Base-by-base conservation (phyloP, 768 basidiomycete genomes). In the Rhodotorula toruloides region DNA sequence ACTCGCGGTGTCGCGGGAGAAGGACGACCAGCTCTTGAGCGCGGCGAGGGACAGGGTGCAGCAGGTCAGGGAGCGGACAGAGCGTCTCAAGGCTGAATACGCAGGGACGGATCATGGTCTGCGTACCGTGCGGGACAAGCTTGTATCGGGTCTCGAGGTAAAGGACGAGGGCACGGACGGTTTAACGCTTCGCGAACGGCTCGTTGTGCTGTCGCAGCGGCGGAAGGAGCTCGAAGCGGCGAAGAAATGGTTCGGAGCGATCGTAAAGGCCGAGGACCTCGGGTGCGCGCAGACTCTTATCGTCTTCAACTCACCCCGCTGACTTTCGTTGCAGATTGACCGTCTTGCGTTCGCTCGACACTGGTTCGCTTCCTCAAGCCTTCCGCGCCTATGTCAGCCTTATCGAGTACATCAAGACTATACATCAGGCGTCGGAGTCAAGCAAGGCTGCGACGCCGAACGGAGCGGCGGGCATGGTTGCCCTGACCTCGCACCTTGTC, bases 161-260 rank as follows among this genome's bases (percentile, higher is more conserved):
- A 32, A 40, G 32, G 58, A 61, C 2, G 37, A 54, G 19, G 68
- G 40, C n/a, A 27, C 46, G 8, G 44, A 53, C 21, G 61, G 54
- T n/a, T n/a, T n/a, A 21, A 90, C 87, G 0, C 78, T 98, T 9
- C 80, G 94, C 16, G 88, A 91, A 76, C 87, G 89, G 50, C 81
- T 97, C 65, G 89, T 94, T 75, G 83, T 81, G 0, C 77, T 93
- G 69, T 90, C 93, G 74, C 81, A 85, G 52, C 85, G 83, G 73
- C 74, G 94, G 72, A 86, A 85, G 75, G 87, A 91, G 74, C 81
- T 96, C 44, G 82, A 89, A 72, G 84, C 83, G 65, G 84, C 91
- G 29, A 84, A 84, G 73, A 81, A 82, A 32, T 96, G 94, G 77
- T 85, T 89, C 16, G 83, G 84, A 55, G 80, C 91, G 21, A 80